These are phyloP conservation scores for Fusarium agapanthi DNA, from an alignment of 2,329 filamentous ascomycete genomes.

Conservation along the genomic window DNA sequence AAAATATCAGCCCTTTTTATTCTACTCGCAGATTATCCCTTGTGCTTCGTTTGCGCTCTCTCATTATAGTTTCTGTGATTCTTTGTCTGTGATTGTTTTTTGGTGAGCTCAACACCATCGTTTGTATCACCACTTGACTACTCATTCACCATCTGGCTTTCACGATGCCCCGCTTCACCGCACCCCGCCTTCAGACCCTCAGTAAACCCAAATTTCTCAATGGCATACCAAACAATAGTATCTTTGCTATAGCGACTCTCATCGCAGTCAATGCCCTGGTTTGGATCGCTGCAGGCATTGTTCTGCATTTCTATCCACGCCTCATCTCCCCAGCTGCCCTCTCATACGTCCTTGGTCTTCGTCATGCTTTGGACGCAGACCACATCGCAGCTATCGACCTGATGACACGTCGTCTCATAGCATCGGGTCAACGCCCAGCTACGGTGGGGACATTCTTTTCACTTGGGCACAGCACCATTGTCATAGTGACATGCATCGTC, in stretches of 20 bases:
- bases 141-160: background rate
- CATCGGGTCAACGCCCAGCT: conserved; percentile 83
- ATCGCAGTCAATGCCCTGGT: conserved; percentile 60
- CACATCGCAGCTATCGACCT: conserved; percentile 89
- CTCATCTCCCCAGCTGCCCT: conserved; percentile 84
- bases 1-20: background rate
- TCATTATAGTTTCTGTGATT: background rate
- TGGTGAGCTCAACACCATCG: background rate
- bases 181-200: conserved; percentile 5
- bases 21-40: background rate
- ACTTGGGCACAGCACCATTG: conserved; percentile 91
- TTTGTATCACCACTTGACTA: background rate
- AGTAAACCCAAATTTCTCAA: conserved; percentile 45
- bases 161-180: conserved; percentile 34
- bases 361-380: conserved; percentile 97
- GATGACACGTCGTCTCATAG: conserved; percentile 89
- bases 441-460: conserved; percentile 96
- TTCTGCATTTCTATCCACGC: conserved; percentile 62
- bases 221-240: conserved; percentile 46
- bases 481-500: conserved; percentile 87
- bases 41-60: background rate
- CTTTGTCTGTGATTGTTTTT: background rate
- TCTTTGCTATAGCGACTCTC: conserved; percentile 62
- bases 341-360: conserved; percentile 86
- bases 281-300: conserved; percentile 63